Conservation (phyloP, 306 rosid species). For the Vachellia collinsii region DNA sequence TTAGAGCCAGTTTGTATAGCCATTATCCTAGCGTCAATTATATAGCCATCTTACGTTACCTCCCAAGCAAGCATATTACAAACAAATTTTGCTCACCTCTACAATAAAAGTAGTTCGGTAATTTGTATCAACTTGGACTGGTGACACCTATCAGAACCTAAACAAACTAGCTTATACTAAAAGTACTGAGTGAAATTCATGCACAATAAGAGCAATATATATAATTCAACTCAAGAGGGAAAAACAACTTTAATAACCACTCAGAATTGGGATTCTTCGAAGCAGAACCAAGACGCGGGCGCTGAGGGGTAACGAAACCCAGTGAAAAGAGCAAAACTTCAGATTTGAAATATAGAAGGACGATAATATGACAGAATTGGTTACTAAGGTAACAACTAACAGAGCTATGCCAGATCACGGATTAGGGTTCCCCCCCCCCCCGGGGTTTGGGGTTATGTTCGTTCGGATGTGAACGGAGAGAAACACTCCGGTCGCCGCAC, state of each 20-base stretch:
- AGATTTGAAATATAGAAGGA: conserved; percentile 25
- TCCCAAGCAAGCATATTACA: conserved; percentile 24
- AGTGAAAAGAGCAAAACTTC: conserved; percentile 19
- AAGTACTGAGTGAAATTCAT: conserved; percentile 22
- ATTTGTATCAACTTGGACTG: conserved; percentile 9
- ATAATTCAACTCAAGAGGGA: conserved; percentile 28
- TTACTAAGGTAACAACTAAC: conserved; percentile 31
- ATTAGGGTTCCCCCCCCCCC: no score
- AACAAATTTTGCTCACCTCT: conserved; percentile 18
- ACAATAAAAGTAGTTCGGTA: conserved; percentile 22
- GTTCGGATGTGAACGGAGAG: conserved; percentile 47
- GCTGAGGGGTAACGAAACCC: conserved; percentile 6
- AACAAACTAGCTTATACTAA: conserved; percentile 19
- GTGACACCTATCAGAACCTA: conserved; percentile 6
- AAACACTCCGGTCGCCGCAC: conserved; percentile 56
- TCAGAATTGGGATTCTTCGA: conserved; percentile 23
- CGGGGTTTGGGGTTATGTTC: not conserved
- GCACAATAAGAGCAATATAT: conserved; percentile 9
- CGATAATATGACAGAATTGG: conserved; percentile 8
- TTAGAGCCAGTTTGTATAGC: no score
- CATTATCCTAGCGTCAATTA: conserved; percentile 19
- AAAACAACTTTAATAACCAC: conserved; percentile 43
- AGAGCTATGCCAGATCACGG: conserved; percentile 41
- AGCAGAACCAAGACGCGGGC: conserved; percentile 49
- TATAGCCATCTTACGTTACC: conserved; percentile 8